Evolutionary conservation across 306 rosid genomes (phyloP).

Genomic region (Ormosia semicastrata): DNA sequence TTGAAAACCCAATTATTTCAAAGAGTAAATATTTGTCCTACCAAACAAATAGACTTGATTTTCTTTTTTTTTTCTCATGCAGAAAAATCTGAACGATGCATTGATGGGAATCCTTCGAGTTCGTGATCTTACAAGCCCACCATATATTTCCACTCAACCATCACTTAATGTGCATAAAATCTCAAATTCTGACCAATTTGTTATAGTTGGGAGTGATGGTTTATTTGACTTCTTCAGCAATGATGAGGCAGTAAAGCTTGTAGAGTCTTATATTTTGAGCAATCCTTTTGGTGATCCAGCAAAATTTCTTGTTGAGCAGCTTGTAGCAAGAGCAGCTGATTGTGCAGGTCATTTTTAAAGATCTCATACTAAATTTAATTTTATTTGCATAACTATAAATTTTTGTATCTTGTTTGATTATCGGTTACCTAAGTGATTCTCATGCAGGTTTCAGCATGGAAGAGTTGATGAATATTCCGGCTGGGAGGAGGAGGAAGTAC

Average conservation of each 20-base stretch:
- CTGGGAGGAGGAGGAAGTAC: slow-evolving; percentile 90
- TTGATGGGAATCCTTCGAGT: slow-evolving; percentile 97
- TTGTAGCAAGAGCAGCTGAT: slow-evolving; percentile 79
- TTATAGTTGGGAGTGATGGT: slow-evolving; percentile 91
- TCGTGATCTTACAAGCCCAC: slow-evolving; percentile 83
- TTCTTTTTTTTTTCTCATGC: slow-evolving; percentile 17
- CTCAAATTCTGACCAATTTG: slow-evolving; percentile 76
- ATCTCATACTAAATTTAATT: slow-evolving; percentile 10
- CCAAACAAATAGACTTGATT: not conserved
- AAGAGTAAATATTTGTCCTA: not conserved
- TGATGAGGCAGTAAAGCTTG: slow-evolving; percentile 80
- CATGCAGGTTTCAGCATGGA: slow-evolving; percentile 85
- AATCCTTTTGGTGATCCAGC: slow-evolving; percentile 91
- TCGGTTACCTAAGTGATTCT: slow-evolving; percentile 2
- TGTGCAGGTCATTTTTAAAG: slow-evolving; percentile 64
- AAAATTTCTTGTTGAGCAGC: slow-evolving; percentile 81
- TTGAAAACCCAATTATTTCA: not conserved
- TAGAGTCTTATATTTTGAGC: slow-evolving; percentile 64
- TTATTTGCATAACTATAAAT: not conserved
- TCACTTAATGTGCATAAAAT: slow-evolving; percentile 78
- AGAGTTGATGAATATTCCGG: slow-evolving; percentile 90
- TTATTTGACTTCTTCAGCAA: slow-evolving; percentile 94
- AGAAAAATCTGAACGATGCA: slow-evolving; percentile 91
- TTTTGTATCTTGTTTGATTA: not conserved
- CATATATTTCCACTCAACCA: slow-evolving; percentile 85